Base-by-base conservation (phyloP, 495 filamentous ascomycete species). In the Neurospora tetrasperma region DNA sequence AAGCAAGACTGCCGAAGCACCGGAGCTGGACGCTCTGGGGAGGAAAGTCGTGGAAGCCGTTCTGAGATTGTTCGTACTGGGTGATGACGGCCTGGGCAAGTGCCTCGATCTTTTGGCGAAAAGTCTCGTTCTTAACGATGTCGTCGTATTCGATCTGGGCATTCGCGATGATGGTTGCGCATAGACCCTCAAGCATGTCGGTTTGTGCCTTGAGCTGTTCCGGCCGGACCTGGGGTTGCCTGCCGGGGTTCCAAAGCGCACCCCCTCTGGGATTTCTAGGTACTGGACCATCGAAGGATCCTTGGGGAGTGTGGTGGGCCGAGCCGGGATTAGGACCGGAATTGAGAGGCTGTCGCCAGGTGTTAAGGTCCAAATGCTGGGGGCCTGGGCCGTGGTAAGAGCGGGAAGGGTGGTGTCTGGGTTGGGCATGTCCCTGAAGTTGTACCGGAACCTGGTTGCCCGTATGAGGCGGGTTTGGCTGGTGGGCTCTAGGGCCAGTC, bases 1-100 rank as follows among this genome's bases (percentile, higher is more conserved):
- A 92, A 11, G 84, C 84, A 54, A 94, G 84, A 75, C 92, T 94
- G 3, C 92, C 92, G 75, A 92, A 93, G 73, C 88, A 89, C 73
- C 86, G 86, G 7, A 94, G 81, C 42, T 87, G 82, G 4, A 94
- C 87, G 44, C 82, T 82, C 12, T 78, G 73, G 10, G 86, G 72
- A 70, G 85, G 81, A 73, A 91, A 89, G 35, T 72, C 70, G 0
- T 41, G 39, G 5, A 74, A 41, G 31, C 78, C 74, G n/a, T 82
- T 79, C 7, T 76, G 41, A 31, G 82, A 78, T 7, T 73, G 73
- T 72, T 91, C 88, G 71, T 86, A 82, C 20, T 83, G 78, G 11
- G 79, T 75, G 48, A 93, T 85, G 20, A 85, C 85, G 48, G 85
- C 79, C 66, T 84, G 84, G 69, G 88, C 89, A 35, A 89, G 81